Percentiles rank a stretch among this genome's conserved stretches.
Evolutionary conservation across 352 stramenopile species (phyloP).

Genomic region (Globisporangium okanoganense): DNA sequence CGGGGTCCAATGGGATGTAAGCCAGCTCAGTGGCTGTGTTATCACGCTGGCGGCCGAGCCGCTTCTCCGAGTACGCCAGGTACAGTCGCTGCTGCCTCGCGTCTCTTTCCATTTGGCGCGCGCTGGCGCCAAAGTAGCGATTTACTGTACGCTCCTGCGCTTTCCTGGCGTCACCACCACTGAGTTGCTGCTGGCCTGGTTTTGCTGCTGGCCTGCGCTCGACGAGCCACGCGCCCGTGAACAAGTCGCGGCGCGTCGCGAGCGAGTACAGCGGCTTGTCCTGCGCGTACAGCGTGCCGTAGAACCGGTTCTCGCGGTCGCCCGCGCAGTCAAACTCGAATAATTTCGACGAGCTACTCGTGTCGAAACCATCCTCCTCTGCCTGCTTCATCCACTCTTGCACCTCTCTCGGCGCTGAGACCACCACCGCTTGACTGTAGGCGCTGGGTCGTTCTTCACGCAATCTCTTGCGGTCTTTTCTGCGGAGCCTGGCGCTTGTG

Average conservation of each 20-base stretch:
- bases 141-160: background rate
- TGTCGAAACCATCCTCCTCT: background rate
- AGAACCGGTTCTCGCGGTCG: slow-evolving; percentile 69
- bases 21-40: slow-evolving; percentile 25
- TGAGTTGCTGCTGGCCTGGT: background rate
- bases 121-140: slow-evolving; percentile 57
- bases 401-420: slow-evolving; percentile 4
- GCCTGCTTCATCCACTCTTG: slow-evolving; percentile 13
- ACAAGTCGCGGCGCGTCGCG: slow-evolving; percentile 39
- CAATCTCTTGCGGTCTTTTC: background rate
- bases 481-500: background rate
- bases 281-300: slow-evolving; percentile 56
- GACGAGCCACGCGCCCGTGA: slow-evolving; percentile 42
- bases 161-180: background rate
- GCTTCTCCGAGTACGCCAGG: slow-evolving; percentile 68
- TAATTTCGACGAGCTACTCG: slow-evolving; percentile 24
- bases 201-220: slow-evolving; percentile 13
- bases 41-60: slow-evolving; percentile 19
- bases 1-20: slow-evolving; percentile 60
- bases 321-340: slow-evolving; percentile 65
- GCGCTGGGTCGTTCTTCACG: background rate
- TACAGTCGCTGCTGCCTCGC: slow-evolving; percentile 42
- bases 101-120: slow-evolving; percentile 38
- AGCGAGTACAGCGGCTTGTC: slow-evolving; percentile 64
- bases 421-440: slow-evolving; percentile 3